phyloP scores from a whole-genome alignment of 805 yeast genomes.

The Wickerhamiella lipophila region DNA sequence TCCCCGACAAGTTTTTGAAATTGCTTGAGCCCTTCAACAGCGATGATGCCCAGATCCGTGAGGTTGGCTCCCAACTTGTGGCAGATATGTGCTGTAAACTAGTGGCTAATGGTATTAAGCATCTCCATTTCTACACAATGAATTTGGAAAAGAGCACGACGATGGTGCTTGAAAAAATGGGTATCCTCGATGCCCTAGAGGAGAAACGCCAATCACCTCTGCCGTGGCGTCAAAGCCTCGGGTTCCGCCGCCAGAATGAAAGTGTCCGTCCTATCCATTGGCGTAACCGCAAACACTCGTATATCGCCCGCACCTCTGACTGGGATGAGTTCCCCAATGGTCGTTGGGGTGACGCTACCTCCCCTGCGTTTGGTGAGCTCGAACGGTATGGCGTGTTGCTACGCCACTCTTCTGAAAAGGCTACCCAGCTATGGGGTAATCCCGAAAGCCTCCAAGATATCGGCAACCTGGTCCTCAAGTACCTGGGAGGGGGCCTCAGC shows the following conservation, averaged over 20 bases:
- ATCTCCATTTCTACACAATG: conserved; percentile 95
- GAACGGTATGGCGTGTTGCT: conserved; percentile 71
- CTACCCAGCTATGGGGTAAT: conserved; percentile 76
- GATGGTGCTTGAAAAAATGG: conserved; percentile 70
- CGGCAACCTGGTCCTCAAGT: conserved; percentile 49
- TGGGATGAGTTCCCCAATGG: conserved; percentile 99
- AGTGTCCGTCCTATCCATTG: conserved; percentile 89
- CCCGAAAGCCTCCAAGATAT: conserved; percentile 54
- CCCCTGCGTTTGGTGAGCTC: conserved; percentile 91
- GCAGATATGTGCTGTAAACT: conserved; percentile 71
- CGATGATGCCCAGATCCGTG: conserved; percentile 80
- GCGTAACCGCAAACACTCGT: conserved; percentile 86
- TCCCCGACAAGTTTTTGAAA: conserved; percentile 63
- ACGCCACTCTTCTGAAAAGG: conserved; percentile 62
- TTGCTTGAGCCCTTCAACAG: conserved; percentile 72
- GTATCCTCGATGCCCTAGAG: conserved; percentile 31
- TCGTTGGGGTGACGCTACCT: conserved; percentile 95
- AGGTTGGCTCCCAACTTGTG: conserved; percentile 68
- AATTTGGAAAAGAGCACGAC: conserved; percentile 83
- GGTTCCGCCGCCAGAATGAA: conserved; percentile 67
- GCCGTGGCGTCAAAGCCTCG: conserved; percentile 90
- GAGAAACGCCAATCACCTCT: conserved; percentile 16
- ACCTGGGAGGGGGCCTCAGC: conserved; percentile 54
- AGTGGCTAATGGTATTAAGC: conserved; percentile 59
- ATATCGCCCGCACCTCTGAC: conserved; percentile 74